Evolutionary conservation across 139 green algal genomes (phyloP).

Genomic region (Pseudopediastrum boryanum): DNA sequence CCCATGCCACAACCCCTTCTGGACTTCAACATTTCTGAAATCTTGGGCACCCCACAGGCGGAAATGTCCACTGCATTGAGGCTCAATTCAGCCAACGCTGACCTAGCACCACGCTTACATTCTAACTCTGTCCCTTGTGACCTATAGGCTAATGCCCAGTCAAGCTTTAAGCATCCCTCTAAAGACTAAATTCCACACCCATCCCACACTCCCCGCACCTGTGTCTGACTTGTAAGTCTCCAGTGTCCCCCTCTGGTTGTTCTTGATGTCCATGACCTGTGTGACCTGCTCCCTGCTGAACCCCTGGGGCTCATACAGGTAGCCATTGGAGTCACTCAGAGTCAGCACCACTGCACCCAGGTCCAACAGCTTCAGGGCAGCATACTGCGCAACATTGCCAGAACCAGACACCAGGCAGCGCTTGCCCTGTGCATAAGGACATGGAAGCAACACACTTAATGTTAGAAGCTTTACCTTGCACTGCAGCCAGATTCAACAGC

Average conservation of each 20-base stretch:
- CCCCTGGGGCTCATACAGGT: constrained; percentile 64
- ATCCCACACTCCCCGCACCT: constrained; percentile 21
- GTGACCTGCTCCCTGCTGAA: constrained; percentile 66
- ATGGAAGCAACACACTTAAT: background rate
- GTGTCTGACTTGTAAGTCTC: constrained; percentile 30
- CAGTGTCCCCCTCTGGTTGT: constrained; percentile 42
- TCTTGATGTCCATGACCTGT: constrained; percentile 63
- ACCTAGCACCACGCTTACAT: too few species aligned
- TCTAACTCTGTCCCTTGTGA: too few species aligned
- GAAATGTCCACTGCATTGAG: too few species aligned
- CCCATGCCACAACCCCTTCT: too few species aligned
- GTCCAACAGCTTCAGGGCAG: constrained; percentile 72
- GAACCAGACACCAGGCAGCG: constrained; percentile 63
- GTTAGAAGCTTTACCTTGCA: too few species aligned
- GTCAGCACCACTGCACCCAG: constrained; percentile 73
- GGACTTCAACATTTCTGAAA: too few species aligned
- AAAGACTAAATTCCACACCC: too few species aligned
- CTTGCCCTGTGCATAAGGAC: constrained; percentile 48
- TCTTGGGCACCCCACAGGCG: too few species aligned
- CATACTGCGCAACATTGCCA: constrained; percentile 78
- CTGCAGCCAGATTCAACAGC: constrained; percentile 70
- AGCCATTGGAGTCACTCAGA: constrained; percentile 69
- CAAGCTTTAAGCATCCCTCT: too few species aligned
- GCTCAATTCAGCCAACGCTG: too few species aligned
- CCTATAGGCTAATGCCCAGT: too few species aligned